phyloP scores from a whole-genome alignment of 169 alveolate species.

The Eimeria tenella region DNA sequence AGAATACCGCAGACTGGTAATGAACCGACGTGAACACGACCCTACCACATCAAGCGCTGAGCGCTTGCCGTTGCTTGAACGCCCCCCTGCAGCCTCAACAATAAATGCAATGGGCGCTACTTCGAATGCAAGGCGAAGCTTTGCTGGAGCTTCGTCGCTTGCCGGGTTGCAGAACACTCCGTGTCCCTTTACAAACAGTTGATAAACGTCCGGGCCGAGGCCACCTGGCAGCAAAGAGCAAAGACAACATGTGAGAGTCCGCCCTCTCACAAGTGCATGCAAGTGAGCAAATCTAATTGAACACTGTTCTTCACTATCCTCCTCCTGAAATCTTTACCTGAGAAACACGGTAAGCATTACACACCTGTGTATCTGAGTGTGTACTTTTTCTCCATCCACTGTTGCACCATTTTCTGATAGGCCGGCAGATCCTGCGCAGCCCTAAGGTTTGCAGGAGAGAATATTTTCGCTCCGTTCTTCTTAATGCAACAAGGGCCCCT shows the following conservation, averaged over 20 bases:
- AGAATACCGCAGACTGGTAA: background rate
- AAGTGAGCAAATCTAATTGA: too few relatives aligned
- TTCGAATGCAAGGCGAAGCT: conserved; percentile 78
- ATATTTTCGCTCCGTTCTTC: conserved; percentile 82
- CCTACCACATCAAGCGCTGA: conserved; percentile 80
- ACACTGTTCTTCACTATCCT: too few relatives aligned
- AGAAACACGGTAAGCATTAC: background rate
- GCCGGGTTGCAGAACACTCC: conserved; percentile 89
- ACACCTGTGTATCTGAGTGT: conserved; percentile 87
- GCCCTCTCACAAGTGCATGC: too few relatives aligned
- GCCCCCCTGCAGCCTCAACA: conserved; percentile 80
- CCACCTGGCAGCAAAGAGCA: conserved; percentile 85
- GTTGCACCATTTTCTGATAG: conserved; percentile 84
- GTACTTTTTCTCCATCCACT: conserved; percentile 86
- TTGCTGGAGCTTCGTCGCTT: conserved; percentile 85
- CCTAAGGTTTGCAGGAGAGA: conserved; percentile 92
- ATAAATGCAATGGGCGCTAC: conserved; percentile 77
- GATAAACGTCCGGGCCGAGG: conserved; percentile 92
- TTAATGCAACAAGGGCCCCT: conserved; percentile 59
- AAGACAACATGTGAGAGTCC: too few relatives aligned
- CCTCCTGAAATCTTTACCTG: too few relatives aligned
- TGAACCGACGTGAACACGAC: background rate
- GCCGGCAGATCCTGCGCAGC: conserved; percentile 86
- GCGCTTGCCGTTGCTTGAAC: conserved; percentile 67
- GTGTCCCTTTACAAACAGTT: conserved; percentile 87